phyloP scores from a whole-genome alignment of 768 basidiomycete species.

The Cubamyces sp. region DNA sequence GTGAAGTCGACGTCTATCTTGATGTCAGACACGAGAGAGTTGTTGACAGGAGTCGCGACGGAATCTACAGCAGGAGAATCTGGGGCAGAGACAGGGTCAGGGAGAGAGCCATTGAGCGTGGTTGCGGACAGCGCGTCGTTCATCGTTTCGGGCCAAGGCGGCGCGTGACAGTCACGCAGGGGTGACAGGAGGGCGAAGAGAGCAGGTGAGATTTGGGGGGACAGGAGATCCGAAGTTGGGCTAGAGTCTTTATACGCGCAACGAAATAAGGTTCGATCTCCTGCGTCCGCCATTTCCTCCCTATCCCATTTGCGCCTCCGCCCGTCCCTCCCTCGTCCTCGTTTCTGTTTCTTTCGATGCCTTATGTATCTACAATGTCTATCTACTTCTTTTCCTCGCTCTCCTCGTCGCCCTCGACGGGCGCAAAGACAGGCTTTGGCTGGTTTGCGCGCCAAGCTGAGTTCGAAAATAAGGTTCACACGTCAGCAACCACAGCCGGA shows the following conservation, averaged over 20 bases:
- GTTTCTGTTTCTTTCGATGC: constrained; percentile 6
- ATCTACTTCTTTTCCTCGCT: constrained; percentile 52
- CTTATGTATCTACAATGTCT: constrained; percentile 26
- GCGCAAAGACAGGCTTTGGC: constrained; percentile 83
- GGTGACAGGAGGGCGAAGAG: constrained; percentile 35
- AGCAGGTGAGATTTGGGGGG: constrained; percentile 67
- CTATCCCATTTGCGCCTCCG: constrained; percentile 31
- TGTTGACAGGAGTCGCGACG: constrained; percentile 64
- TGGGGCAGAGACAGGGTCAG: constrained; percentile 28
- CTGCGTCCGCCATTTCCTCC: constrained; percentile 51
- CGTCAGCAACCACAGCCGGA: constrained; percentile 40
- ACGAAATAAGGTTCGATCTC: constrained; percentile 86
- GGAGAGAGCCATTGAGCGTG: constrained; percentile 30
- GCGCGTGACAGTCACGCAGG: constrained; percentile 75
- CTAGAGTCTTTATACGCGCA: constrained; percentile 80
- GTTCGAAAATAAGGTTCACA: constrained; percentile 33
- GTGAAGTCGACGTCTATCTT: constrained; percentile 67
- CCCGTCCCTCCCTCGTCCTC: constrained; percentile 28
- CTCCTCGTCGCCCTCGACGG: constrained; percentile 58
- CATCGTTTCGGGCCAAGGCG: constrained; percentile 49
- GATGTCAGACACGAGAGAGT: constrained; percentile 50
- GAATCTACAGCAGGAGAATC: constrained; percentile 52
- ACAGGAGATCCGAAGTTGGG: constrained; percentile 63
- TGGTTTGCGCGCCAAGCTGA: constrained; percentile 88
- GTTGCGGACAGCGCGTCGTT: constrained; percentile 50